phyloP scores from a whole-genome alignment of 257 asterid species.

The Gentiana macrophylla region DNA sequence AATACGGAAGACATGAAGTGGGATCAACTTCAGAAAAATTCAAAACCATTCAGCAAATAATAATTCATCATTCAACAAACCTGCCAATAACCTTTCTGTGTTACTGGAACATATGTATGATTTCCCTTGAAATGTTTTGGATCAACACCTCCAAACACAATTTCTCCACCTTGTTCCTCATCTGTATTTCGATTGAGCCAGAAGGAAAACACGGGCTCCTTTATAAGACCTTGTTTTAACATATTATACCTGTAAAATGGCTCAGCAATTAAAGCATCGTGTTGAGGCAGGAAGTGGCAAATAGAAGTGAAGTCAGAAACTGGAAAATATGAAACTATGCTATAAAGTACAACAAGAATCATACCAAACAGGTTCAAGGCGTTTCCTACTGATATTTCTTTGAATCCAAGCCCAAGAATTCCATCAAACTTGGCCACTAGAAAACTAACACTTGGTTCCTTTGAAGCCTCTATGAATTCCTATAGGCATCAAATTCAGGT shows the following conservation, averaged over 20 bases:
- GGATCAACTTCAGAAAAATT: neutral
- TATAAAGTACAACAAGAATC: neutral
- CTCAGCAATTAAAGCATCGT: neutral
- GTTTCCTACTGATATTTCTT: conserved; percentile 9
- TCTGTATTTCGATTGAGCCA: conserved; percentile 21
- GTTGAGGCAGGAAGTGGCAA: neutral
- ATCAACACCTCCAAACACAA: conserved; percentile 33
- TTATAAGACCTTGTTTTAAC: conserved; percentile 18
- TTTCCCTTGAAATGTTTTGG: conserved; percentile 25
- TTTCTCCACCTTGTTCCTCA: conserved; percentile 19
- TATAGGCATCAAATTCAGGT: neutral
- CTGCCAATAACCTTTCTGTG: conserved; percentile 31
- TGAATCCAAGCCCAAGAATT: conserved; percentile 33
- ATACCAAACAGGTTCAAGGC: conserved; percentile 30
- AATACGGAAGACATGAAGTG: neutral
- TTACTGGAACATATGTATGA: conserved; percentile 20
- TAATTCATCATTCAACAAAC: neutral
- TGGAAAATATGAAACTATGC: neutral
- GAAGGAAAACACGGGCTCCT: conserved; percentile 20
- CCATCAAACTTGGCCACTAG: conserved; percentile 25
- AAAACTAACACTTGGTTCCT: conserved; percentile 21
- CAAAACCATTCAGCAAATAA: neutral
- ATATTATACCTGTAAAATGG: conserved; percentile 19
- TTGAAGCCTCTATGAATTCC: conserved; percentile 24
- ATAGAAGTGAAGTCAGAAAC: neutral